Evolutionary conservation across 139 green algal genomes (phyloP).

Genomic region (Zygnema circumcarinatum): DNA sequence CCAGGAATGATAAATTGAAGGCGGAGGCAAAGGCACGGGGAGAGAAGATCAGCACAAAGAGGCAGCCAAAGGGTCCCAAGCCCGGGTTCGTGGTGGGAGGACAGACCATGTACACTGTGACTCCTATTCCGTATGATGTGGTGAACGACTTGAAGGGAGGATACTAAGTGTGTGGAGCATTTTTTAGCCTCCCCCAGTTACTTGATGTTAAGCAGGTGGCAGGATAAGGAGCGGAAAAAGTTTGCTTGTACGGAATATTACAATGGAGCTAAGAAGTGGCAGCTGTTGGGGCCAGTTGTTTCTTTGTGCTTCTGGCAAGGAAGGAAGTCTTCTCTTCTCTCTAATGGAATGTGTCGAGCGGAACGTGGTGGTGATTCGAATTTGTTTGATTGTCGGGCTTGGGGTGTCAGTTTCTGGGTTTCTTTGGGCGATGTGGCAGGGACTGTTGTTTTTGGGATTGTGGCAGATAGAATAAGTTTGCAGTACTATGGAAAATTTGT

Average conservation of each 20-base stretch:
- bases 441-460: no score
- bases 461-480: no score
- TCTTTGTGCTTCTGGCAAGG: neutral
- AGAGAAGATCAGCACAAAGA: conserved; percentile 75
- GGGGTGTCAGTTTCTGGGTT: no score
- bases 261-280: neutral
- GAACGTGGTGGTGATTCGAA: no score
- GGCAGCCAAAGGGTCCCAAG: conserved; percentile 73
- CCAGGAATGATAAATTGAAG: conserved; percentile 80
- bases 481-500: no score
- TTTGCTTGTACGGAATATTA: neutral
- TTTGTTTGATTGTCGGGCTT: no score
- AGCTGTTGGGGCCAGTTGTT: neutral
- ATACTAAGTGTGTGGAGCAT: conserved; percentile 33
- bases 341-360: no score
- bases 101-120: conserved; percentile 87
- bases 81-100: conserved; percentile 82
- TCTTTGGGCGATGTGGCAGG: no score
- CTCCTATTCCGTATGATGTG: conserved; percentile 97
- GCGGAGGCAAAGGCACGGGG: conserved; percentile 58
- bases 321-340: neutral
- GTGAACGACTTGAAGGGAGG: conserved; percentile 67
- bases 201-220: no score
- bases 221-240: neutral
- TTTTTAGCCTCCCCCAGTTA: neutral